phyloP scores from a whole-genome alignment of 2,329 filamentous ascomycete species.

The Xylariaceae sp. region DNA sequence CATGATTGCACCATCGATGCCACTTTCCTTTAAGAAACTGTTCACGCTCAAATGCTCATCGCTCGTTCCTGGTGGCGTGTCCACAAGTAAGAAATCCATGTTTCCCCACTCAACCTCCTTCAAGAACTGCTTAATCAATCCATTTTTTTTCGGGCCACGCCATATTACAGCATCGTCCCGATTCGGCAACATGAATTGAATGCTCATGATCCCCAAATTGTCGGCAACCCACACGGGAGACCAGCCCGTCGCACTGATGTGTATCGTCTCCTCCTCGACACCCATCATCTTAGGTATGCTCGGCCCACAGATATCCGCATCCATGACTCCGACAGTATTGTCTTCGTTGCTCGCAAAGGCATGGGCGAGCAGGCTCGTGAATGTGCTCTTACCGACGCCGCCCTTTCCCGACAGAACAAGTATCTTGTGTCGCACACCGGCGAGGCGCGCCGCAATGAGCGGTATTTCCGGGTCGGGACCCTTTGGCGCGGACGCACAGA shows the following conservation, averaged over 20 bases:
- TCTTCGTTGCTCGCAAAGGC: conserved; percentile 80
- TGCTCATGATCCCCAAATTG: conserved; percentile 92
- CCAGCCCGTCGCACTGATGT: conserved; percentile 85
- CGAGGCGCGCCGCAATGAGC: conserved; percentile 77
- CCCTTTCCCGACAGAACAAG: conserved; percentile 92
- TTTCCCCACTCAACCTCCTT: conserved; percentile 98
- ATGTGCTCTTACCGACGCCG: conserved; percentile 94
- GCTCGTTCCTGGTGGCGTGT: conserved; percentile 91
- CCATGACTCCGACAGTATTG: conserved; percentile 86
- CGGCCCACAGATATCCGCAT: conserved; percentile 95
- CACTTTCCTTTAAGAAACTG: conserved; percentile 82
- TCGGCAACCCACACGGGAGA: conserved; percentile 93
- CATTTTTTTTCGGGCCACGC: conserved; percentile 98
- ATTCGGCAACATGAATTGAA: conserved; percentile 96
- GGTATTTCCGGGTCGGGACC: conserved; percentile 93
- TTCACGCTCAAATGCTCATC: conserved; percentile 97
- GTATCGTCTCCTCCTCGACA: conserved; percentile 88
- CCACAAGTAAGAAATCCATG: conserved; percentile 86
- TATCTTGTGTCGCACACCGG: conserved; percentile 83
- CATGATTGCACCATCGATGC: conserved; percentile 88
- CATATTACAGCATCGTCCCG: conserved; percentile 95
- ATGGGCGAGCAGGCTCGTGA: conserved; percentile 82
- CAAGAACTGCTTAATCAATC: conserved; percentile 93
- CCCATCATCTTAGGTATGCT: conserved; percentile 99
- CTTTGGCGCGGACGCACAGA: conserved; percentile 91